These are phyloP conservation scores for Gentiana dahurica DNA, from an alignment of 257 asterid species.

Conservation along the genomic window DNA sequence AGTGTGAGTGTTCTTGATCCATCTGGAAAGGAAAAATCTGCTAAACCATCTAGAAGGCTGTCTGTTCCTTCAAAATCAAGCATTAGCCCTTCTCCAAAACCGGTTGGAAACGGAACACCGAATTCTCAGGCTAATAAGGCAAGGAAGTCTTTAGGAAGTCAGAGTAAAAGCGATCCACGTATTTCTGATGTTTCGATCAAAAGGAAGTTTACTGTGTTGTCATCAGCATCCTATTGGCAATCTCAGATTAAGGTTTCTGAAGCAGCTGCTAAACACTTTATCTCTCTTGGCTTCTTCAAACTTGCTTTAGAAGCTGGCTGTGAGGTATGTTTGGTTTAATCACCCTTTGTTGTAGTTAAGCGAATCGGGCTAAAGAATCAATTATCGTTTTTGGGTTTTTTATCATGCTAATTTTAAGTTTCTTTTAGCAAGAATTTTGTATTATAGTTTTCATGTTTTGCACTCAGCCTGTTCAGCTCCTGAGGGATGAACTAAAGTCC, in stretches of 20 bases:
- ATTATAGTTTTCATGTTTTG: neutral
- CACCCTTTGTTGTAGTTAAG: no score
- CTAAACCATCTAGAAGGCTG: conserved; percentile 80
- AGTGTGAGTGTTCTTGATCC: conserved; percentile 68
- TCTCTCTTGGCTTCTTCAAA: conserved; percentile 84
- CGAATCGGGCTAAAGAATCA: no score
- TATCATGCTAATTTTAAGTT: no score
- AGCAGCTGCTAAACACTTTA: conserved; percentile 66
- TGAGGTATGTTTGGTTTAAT: conserved; percentile 35
- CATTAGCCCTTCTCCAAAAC: conserved; percentile 44
- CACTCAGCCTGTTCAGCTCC: conserved; percentile 58
- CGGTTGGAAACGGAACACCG: conserved; percentile 60
- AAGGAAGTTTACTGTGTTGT: conserved; percentile 47
- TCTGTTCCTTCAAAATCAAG: conserved; percentile 67
- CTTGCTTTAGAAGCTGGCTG: conserved; percentile 84
- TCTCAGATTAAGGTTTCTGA: conserved; percentile 77
- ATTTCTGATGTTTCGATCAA: conserved; percentile 40
- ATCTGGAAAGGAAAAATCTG: conserved; percentile 64
- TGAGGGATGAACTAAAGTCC: conserved; percentile 64
- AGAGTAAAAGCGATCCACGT: conserved; percentile 48
- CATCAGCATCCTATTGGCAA: conserved; percentile 80
- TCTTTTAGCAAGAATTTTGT: no score
- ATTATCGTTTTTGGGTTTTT: no score
- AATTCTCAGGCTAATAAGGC: conserved; percentile 53
- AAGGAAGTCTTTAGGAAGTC: conserved; percentile 31